Evolutionary conservation across 2,329 filamentous ascomycete genomes (phyloP).

Genomic region (Microcera coccophila): DNA sequence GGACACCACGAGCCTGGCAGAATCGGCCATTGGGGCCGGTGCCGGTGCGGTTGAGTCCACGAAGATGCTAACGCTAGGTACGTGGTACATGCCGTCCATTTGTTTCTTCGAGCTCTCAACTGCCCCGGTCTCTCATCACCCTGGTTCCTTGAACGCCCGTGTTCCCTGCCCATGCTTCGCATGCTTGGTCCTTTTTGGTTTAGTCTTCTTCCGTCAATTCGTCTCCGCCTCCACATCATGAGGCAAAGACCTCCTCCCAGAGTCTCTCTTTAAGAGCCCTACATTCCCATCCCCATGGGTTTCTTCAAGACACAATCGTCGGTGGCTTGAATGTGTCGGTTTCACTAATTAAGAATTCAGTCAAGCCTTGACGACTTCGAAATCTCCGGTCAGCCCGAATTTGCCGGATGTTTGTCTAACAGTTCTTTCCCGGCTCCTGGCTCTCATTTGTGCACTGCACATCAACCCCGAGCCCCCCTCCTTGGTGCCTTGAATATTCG

Average conservation of each 20-base stretch:
- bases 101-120: conserved; percentile 19
- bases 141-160: conserved; percentile 29
- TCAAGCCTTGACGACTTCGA: conserved; percentile 25
- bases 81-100: conserved; percentile 19
- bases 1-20: conserved; percentile 27
- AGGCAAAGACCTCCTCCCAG: conserved; percentile 18
- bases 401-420: conserved; percentile 30
- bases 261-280: conserved; percentile 21
- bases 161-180: conserved; percentile 29
- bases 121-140: conserved; percentile 19
- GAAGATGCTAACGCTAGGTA: conserved; percentile 12
- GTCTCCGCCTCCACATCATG: conserved; percentile 28
- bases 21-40: conserved; percentile 19
- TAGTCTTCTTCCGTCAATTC: conserved; percentile 27
- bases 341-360: conserved; percentile 28
- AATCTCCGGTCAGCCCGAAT: conserved; percentile 26
- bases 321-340: conserved; percentile 27
- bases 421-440: conserved; percentile 40
- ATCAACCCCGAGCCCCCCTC: conserved; percentile 24
- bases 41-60: conserved; percentile 18
- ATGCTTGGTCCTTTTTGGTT: conserved; percentile 26
- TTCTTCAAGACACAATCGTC: conserved; percentile 22
- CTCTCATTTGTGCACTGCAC: conserved; percentile 35
- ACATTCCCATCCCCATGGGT: conserved; percentile 22
- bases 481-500: conserved; percentile 20